A percentile compares a stretch with the other conserved stretches of the same genome.
phyloP scores from a whole-genome alignment of 108 stramenopile genomes.

The Skeletonema tropicum region DNA sequence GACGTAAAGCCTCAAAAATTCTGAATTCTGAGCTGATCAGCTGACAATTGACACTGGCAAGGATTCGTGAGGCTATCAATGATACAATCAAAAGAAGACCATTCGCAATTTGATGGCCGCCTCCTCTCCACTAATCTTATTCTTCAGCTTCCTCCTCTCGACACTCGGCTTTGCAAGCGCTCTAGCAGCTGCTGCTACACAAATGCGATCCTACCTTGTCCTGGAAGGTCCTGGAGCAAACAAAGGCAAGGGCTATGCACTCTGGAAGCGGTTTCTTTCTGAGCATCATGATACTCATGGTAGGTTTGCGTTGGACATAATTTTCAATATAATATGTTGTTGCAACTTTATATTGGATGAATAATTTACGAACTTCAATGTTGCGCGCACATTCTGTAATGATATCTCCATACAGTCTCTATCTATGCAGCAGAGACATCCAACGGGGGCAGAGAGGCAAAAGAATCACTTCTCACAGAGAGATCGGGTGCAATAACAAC shows the following conservation, averaged over 20 bases:
- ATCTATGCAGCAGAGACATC: conserved; percentile 29
- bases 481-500: neutral
- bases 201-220: conserved; percentile 12
- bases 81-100: no score
- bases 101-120: neutral
- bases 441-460: conserved; percentile 31
- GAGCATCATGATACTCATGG: conserved; percentile 39
- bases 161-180: neutral
- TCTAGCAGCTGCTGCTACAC: neutral
- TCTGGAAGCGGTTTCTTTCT: conserved; percentile 37
- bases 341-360: neutral
- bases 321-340: no score
- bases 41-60: no score
- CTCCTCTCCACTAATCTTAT: neutral
- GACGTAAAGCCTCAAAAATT: no score
- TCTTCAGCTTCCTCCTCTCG: neutral
- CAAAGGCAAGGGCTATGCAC: conserved; percentile 42
- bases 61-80: no score
- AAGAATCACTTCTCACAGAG: neutral
- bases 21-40: no score
- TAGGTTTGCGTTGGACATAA: neutral
- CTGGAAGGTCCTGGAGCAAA: conserved; percentile 53
- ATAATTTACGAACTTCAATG: no score
- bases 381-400: no score
- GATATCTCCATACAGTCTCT: neutral